A percentile compares a stretch with the other conserved stretches of the same genome.
Conservation (phyloP, 441 rosid genomes). For the Adansonia grandidieri region DNA sequence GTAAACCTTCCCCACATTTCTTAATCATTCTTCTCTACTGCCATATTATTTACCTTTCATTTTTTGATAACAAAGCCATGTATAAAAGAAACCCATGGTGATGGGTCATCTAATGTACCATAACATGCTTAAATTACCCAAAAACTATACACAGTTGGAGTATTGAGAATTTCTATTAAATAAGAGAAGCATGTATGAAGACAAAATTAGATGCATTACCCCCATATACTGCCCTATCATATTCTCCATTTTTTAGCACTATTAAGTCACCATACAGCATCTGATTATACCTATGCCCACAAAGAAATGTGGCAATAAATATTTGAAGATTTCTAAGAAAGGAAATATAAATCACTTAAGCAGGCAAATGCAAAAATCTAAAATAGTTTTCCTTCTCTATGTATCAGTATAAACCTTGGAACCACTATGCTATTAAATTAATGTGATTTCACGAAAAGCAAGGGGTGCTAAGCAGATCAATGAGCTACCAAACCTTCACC, state of each 20-base stretch:
- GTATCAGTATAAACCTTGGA: background rate
- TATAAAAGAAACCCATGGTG: background rate
- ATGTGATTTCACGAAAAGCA: conserved; percentile 5
- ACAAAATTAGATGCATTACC: background rate
- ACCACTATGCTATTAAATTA: background rate
- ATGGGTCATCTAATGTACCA: background rate
- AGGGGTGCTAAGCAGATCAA: conserved; percentile 13
- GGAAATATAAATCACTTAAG: conserved; percentile 10
- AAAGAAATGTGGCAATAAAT: background rate
- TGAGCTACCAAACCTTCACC: conserved; percentile 11
- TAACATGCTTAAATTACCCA: background rate
- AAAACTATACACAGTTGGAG: background rate
- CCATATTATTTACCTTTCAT: background rate
- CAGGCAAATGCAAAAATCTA: conserved; percentile 11
- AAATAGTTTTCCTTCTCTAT: conserved; percentile 8
- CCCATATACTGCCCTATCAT: background rate
- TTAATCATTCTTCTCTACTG: conserved; percentile 7
- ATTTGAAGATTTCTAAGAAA: conserved; percentile 8
- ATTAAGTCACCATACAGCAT: background rate
- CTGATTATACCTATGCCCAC: background rate
- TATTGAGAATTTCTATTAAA: background rate
- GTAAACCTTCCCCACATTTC: conserved; percentile 11
- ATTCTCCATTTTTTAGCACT: background rate
- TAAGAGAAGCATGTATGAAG: background rate
- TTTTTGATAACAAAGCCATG: background rate